phyloP scores from a whole-genome alignment of 441 rosid species.

The Populus tomentosa region DNA sequence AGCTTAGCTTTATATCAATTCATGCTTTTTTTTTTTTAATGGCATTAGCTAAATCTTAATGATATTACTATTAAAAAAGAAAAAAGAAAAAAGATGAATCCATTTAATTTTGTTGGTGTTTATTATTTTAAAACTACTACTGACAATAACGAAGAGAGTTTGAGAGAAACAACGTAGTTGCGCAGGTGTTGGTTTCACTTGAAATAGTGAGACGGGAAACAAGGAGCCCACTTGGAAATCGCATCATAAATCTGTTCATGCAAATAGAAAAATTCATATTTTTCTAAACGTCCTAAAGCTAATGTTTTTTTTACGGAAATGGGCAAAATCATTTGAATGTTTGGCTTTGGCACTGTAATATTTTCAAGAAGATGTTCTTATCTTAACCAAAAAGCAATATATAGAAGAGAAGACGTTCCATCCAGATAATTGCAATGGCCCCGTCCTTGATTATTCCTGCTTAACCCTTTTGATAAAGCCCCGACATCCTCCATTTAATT shows the following conservation, averaged over 20 bases:
- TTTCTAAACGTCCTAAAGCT: neutral
- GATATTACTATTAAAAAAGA: too few relatives aligned
- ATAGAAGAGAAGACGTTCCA: conserved; percentile 27
- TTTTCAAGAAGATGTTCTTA: conserved; percentile 12
- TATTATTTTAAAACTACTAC: too few relatives aligned
- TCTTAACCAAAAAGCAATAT: conserved; percentile 33
- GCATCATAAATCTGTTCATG: neutral
- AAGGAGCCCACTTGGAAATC: neutral
- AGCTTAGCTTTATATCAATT: neutral
- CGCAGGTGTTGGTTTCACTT: neutral
- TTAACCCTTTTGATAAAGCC: conserved; percentile 59
- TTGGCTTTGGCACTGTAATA: neutral
- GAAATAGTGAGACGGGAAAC: neutral
- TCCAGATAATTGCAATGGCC: conserved; percentile 26
- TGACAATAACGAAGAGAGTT: neutral
- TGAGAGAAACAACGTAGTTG: neutral
- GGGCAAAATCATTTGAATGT: conserved; percentile 13
- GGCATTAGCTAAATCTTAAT: too few relatives aligned
- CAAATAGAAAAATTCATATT: neutral
- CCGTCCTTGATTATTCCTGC: conserved; percentile 37
- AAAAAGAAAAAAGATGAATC: neutral
- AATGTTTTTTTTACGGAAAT: neutral
- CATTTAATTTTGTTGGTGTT: neutral
- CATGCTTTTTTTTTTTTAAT: too few relatives aligned
- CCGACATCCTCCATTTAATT: conserved; percentile 34